Base-by-base conservation (phyloP, 179 eudicot species). In the Spergularia azorica region DNA sequence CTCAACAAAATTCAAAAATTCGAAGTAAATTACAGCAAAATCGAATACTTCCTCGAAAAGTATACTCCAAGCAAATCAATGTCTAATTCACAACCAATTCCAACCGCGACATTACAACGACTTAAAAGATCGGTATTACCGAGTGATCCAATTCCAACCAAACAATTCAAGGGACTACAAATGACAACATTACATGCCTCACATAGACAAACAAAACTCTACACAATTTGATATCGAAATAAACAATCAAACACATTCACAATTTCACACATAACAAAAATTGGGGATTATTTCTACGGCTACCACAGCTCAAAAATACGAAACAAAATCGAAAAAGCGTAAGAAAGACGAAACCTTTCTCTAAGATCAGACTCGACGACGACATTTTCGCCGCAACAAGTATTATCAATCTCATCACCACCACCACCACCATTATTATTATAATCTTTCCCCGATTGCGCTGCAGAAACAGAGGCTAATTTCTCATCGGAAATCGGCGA, bases 351-450 rank as follows among this genome's bases (percentile, higher is more conserved):
- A 63, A 51, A 85, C 88, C 88, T 86, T 59, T 74, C 86, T 76
- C 75, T 86, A 2, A 58, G 76, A 70, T 83, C 86, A 76, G 80
- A 71, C 14, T 85, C 88, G 63, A 75, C 10, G 63, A 75, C 10
- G 13, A 75, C 70, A 71, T 86, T 86, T 26, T 84, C 86, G 13
- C 89, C 89, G 76, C 75, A 79, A 32, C 78, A 84, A 75, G 66
- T 82, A 38, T 6, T 64, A 68, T 56, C 80, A 21, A 36, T 18
- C 16, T 67, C 43, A 11, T 76, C 62, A 18, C 0, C 15, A 6
- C 3, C 20, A 26, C 36, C n/a, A 26, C 0, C 11, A 6, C 2
- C 15, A 26, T n/a, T 9, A 26, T 55, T 73, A 5, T 50, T 26
- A 17, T n/a, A 48, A 12, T 32, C 57, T 39, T 39, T 41, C 14